Base-by-base conservation (phyloP, 331 rosid species). In the Stylosanthes scabra region DNA sequence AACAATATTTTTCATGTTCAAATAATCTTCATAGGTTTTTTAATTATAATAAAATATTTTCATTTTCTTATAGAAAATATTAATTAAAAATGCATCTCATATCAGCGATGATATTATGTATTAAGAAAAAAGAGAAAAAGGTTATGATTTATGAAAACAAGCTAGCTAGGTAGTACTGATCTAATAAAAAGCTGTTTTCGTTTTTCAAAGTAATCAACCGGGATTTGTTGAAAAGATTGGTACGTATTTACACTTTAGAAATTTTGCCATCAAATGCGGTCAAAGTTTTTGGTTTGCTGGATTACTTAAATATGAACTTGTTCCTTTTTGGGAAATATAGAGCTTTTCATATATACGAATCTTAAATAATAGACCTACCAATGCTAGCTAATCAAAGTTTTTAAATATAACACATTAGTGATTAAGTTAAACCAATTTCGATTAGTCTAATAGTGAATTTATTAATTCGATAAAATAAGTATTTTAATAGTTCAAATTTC, bases 241-340 rank as follows among this genome's bases (percentile, higher is more conserved):
- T 66, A 42, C 7, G 7, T 45, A 40, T 47, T 54, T 34, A 34
- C 69, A 49, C 70, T 80, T 75, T 70, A 44, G 59, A 63, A 80
- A 70, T 28, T 65, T 70, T 70, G 74, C 81, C 81, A 75, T 74
- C 74, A 75, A 70, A 75, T 27, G 39, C 71, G 74, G 74, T 81
- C 84, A 75, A 81, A 75, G 77, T 27, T 16, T 14, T 74, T 58
- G 64, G 65, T 59, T 74, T 56, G 71, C 31, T 52, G 72, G 71
- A 78, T 78, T 82, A 61, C 74, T 66, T 77, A 72, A 72, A 72
- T 39, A 47, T 54, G 61, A 75, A 74, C 68, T 71, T 70, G 75
- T 70, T 64, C 56, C 66, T 59, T 51, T 70, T 52, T 40, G 49
- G 47, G 68, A 70, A 78, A 59, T 16, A 59, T 16, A 62, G 47